A percentile compares a stretch with the other conserved stretches of the same genome.
Conservation (phyloP, 305 asterid genomes). For the Rubia peregrina region DNA sequence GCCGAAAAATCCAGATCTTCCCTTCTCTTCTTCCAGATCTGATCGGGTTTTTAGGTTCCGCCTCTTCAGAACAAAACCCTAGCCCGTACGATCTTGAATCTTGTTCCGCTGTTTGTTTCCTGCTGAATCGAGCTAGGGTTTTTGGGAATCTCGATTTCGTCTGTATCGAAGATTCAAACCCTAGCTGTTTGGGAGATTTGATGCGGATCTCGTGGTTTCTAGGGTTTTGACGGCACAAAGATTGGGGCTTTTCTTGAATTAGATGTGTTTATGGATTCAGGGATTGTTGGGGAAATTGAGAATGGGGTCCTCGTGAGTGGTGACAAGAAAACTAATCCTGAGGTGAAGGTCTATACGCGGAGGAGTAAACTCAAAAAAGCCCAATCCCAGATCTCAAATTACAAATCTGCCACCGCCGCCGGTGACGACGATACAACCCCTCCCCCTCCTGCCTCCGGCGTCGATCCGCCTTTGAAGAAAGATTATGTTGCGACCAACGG, state of each 20-base stretch:
- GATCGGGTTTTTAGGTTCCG: slow-evolving; percentile 15
- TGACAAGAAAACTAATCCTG: slow-evolving; percentile 24
- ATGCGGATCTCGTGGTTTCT: slow-evolving; percentile 14
- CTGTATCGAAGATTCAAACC: slow-evolving; percentile 21
- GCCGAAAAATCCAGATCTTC: slow-evolving; percentile 5
- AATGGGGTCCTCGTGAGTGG: slow-evolving; percentile 29
- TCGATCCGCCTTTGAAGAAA: slow-evolving; percentile 14
- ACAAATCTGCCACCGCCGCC: slow-evolving; percentile 19
- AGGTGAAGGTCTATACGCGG: slow-evolving; percentile 45
- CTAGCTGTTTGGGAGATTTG: slow-evolving; percentile 13
- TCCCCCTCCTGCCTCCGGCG: slow-evolving; percentile 14
- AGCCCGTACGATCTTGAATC: slow-evolving; percentile 13
- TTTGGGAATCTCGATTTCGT: slow-evolving; percentile 24
- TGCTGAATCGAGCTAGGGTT: slow-evolving; percentile 22
- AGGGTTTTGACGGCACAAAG: slow-evolving; percentile 39
- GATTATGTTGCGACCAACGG: not conserved
- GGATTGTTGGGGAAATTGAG: slow-evolving; percentile 34
- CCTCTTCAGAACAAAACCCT: slow-evolving; percentile 17
- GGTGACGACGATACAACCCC: slow-evolving; percentile 16
- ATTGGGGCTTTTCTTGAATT: slow-evolving; percentile 27
- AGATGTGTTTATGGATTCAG: slow-evolving; percentile 65
- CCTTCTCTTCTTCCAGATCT: not conserved
- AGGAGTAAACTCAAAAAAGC: slow-evolving; percentile 25
- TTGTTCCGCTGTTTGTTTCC: slow-evolving; percentile 1
- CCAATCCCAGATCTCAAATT: slow-evolving; percentile 17